phyloP scores from a whole-genome alignment of 768 basidiomycete genomes.

The Kwoniella dendrophila region DNA sequence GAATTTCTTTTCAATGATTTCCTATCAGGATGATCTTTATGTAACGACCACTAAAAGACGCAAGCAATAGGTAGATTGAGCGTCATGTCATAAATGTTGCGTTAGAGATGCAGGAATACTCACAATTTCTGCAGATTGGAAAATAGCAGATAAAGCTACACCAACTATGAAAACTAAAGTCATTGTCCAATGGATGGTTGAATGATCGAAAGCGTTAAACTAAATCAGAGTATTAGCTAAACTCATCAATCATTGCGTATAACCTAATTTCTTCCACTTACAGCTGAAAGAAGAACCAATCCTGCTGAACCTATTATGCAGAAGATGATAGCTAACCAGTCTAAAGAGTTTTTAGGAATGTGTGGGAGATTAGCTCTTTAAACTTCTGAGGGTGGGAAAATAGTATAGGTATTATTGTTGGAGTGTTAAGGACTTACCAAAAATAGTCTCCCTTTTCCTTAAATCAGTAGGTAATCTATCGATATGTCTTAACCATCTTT shows the following conservation, averaged over 20 bases:
- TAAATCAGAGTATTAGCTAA: no score
- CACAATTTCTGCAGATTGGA: constrained; percentile 55
- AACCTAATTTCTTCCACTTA: no score
- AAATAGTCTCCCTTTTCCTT: constrained; percentile 48
- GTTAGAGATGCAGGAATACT: constrained; percentile 19
- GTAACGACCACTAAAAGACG: constrained; percentile 45
- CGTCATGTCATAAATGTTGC: neutral
- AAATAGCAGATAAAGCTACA: constrained; percentile 56
- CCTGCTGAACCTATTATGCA: constrained; percentile 52
- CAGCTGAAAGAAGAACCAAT: constrained; percentile 52
- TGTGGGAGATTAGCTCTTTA: neutral
- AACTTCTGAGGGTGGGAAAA: no score
- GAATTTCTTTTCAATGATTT: constrained; percentile 53
- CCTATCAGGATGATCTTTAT: constrained; percentile 57
- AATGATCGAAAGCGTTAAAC: constrained; percentile 53
- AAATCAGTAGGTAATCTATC: constrained; percentile 56
- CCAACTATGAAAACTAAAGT: constrained; percentile 56
- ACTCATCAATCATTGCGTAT: neutral
- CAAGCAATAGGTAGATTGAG: neutral
- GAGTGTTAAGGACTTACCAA: constrained; percentile 46
- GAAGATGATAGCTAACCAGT: constrained; percentile 55
- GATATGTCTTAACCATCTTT: constrained; percentile 57
- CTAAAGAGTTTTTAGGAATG: constrained; percentile 14
- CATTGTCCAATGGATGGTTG: constrained; percentile 51
- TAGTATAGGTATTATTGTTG: no score